Percentiles rank a stretch among this genome's conserved stretches.
These are phyloP conservation scores for Pulveroboletus sp. DNA, from an alignment of 768 basidiomycete species.

Conservation along the genomic window DNA sequence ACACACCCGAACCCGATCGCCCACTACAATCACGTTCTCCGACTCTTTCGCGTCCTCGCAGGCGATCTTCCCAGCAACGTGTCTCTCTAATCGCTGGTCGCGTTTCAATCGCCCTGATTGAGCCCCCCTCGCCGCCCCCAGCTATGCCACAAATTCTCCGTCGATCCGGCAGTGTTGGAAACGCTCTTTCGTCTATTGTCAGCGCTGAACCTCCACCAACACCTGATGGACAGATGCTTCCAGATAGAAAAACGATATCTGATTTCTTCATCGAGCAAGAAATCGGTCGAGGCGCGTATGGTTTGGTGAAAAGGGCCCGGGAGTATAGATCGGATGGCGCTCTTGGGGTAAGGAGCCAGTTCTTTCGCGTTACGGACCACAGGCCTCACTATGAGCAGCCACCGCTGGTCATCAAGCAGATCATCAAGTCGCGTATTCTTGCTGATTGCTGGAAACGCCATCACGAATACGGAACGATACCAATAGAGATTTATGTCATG, in stretches of 20 bases:
- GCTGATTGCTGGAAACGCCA: conserved; percentile 99
- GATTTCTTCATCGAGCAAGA: conserved; percentile 85
- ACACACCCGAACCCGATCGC: conserved; percentile 20
- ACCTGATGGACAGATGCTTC: conserved; percentile 25
- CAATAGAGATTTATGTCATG: conserved; percentile 97
- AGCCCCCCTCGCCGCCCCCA: conserved; percentile 64
- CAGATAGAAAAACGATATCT: conserved; percentile 70
- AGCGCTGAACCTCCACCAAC: conserved; percentile 64
- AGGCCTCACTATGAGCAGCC: conserved; percentile 46
- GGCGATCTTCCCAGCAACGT: conserved; percentile 79
- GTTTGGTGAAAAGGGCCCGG: conserved; percentile 85
- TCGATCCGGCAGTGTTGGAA: conserved; percentile 61
- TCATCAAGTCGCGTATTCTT: conserved; percentile 96
- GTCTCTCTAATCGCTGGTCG: conserved; percentile 82
- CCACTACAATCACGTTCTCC: conserved; percentile 44
- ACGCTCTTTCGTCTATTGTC: conserved; percentile 53
- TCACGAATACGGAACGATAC: conserved; percentile 90
- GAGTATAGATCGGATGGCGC: conserved; percentile 72
- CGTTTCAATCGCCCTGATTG: conserved; percentile 71
- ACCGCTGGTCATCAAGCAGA: conserved; percentile 91
- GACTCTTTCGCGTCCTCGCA: conserved; percentile 59
- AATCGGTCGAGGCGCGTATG: conserved; percentile 93
- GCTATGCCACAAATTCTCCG: conserved; percentile 58
- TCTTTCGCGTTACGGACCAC: conserved; percentile 1
- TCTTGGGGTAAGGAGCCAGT: conserved; percentile 65